These are phyloP conservation scores for Primulina huaijiensis DNA, from an alignment of 257 asterid species.

Conservation along the genomic window DNA sequence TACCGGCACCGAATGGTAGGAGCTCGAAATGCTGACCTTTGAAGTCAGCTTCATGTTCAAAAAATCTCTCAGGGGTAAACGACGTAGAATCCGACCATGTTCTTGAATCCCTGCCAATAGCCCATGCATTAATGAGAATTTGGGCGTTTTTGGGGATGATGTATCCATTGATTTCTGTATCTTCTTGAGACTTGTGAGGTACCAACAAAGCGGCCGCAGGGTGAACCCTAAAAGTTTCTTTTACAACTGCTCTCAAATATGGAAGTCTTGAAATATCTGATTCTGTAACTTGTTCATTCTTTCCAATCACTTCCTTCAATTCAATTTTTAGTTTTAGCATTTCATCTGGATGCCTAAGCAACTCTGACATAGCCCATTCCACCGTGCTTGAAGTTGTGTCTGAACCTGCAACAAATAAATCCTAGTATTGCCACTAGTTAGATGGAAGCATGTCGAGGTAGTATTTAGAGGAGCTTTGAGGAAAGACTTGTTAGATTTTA, in stretches of 20 bases:
- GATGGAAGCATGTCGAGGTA: no score
- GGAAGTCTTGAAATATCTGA: slow-evolving; percentile 29
- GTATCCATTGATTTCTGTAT: slow-evolving; percentile 23
- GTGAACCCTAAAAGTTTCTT: slow-evolving; percentile 31
- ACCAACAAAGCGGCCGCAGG: slow-evolving; percentile 14
- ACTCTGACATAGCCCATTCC: slow-evolving; percentile 40
- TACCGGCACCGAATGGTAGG: slow-evolving; percentile 23
- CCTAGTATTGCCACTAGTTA: neutral
- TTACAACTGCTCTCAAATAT: slow-evolving; percentile 26
- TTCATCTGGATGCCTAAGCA: slow-evolving; percentile 23
- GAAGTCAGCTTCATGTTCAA: slow-evolving; percentile 8
- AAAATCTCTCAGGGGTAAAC: slow-evolving; percentile 31
- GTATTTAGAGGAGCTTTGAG: no score
- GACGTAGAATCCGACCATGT: slow-evolving; percentile 21
- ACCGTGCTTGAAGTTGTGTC: slow-evolving; percentile 30
- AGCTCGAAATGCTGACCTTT: slow-evolving; percentile 28
- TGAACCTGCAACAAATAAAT: slow-evolving; percentile 22
- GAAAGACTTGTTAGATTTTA: no score
- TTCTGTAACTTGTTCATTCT: slow-evolving; percentile 23
- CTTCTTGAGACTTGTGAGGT: slow-evolving; percentile 15
- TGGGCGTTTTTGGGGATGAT: slow-evolving; percentile 13
- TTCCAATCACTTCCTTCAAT: slow-evolving; percentile 18
- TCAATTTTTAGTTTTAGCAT: slow-evolving; percentile 17
- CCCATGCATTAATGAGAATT: slow-evolving; percentile 28
- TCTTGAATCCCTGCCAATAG: slow-evolving; percentile 23